A percentile compares a stretch with the other conserved stretches of the same genome.
Conservation (phyloP, 306 rosid genomes). For the Castanea mollissima region DNA sequence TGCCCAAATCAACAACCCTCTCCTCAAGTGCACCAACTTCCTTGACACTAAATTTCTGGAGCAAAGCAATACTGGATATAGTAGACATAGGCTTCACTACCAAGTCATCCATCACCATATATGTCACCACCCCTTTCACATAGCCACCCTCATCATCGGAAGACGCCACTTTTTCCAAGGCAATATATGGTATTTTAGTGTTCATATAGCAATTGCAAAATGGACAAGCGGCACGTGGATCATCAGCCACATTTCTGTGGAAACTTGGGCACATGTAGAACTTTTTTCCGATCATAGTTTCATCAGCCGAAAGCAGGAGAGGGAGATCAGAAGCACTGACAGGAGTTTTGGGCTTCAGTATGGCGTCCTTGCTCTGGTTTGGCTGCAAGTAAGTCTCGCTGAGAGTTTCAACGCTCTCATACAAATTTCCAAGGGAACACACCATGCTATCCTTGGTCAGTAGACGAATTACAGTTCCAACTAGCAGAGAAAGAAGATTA, state of each 20-base stretch:
- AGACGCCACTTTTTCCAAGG: neutral
- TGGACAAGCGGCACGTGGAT: neutral
- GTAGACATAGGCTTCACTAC: conserved; percentile 33
- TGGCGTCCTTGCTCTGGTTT: neutral
- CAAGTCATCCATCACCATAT: conserved; percentile 47
- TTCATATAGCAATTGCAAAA: accelerated
- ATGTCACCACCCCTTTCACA: conserved; percentile 35
- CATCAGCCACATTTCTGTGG: accelerated
- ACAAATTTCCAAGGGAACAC: too few species aligned
- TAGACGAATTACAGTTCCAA: too few species aligned
- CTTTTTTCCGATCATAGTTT: too few species aligned
- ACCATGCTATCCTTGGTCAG: too few species aligned
- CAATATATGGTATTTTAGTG: accelerated
- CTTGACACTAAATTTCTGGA: conserved; percentile 28
- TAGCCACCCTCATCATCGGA: neutral
- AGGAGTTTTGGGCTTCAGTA: neutral
- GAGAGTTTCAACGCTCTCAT: too few species aligned
- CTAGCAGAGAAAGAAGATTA: too few species aligned
- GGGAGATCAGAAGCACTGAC: neutral
- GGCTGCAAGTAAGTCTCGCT: neutral
- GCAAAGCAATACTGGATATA: conserved; percentile 25
- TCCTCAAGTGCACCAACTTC: conserved; percentile 26
- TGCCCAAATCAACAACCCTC: conserved; percentile 24
- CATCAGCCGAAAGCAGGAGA: neutral
- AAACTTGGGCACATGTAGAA: neutral